Conservation (phyloP, 2,329 filamentous ascomycete species). For the Fusarium circinatum region DNA sequence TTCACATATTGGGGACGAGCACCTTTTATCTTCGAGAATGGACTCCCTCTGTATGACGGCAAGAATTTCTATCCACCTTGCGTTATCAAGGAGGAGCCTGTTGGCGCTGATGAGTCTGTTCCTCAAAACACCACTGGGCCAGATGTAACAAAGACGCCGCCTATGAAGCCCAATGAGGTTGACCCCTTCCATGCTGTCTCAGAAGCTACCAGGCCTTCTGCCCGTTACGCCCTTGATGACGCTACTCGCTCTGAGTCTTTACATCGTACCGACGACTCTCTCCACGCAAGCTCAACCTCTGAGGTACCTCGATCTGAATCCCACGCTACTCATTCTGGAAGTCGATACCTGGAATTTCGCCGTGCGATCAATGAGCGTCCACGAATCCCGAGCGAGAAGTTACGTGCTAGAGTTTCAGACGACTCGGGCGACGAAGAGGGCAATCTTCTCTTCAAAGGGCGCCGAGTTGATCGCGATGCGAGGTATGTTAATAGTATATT, state of each 20-base stretch:
- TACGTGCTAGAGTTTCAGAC: constrained; percentile 18
- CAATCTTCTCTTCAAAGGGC: constrained; percentile 53
- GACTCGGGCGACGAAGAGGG: constrained; percentile 48
- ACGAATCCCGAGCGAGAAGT: constrained; percentile 16
- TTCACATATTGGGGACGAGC: constrained; percentile 70
- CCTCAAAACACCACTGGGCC: neutral
- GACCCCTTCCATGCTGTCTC: constrained; percentile 34
- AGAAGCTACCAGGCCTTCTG: constrained; percentile 10
- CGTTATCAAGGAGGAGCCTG: constrained; percentile 54
- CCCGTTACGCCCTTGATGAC: constrained; percentile 41
- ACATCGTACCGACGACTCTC: constrained; percentile 35
- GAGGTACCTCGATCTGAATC: constrained; percentile 39
- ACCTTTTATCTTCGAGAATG: constrained; percentile 59
- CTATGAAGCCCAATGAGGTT: constrained; percentile 5
- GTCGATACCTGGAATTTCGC: constrained; percentile 44
- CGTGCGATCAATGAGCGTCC: constrained; percentile 26
- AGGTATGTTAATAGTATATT: constrained; percentile 45
- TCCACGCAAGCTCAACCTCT: constrained; percentile 32
- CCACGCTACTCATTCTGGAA: constrained; percentile 38
- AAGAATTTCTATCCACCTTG: constrained; percentile 72
- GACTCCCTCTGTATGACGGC: constrained; percentile 72
- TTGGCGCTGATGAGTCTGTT: neutral
- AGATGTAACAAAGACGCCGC: neutral
- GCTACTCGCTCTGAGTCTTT: constrained; percentile 50
- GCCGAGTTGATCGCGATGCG: constrained; percentile 41